phyloP scores from a whole-genome alignment of 1,284 basidiomycete species.

The Sutorius eximius region DNA sequence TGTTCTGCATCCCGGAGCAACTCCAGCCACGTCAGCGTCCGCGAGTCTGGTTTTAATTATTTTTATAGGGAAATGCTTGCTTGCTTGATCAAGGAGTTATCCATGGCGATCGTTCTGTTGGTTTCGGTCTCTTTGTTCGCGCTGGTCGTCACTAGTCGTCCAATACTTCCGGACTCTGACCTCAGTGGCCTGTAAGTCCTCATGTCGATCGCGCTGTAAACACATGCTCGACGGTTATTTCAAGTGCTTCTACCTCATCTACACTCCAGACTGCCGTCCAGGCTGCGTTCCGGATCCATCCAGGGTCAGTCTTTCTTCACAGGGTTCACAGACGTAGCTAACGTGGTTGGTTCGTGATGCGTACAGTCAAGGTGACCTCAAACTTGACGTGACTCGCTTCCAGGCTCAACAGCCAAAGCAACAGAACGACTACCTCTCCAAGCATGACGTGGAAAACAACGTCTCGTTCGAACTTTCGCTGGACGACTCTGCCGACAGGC shows the following conservation, averaged over 20 bases:
- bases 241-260: conserved; percentile 19
- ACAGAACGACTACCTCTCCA: conserved; percentile 10
- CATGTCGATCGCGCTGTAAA: conserved; percentile 8
- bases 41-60: neutral
- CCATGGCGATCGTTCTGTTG: conserved; percentile 44
- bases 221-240: conserved; percentile 14
- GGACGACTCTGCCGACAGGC: neutral
- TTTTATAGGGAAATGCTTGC: neutral
- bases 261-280: conserved; percentile 39
- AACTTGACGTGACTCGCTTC: conserved; percentile 16
- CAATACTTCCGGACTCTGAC: conserved; percentile 30
- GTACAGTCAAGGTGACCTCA: conserved; percentile 18
- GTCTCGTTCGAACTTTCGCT: conserved; percentile 7
- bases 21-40: conserved; percentile 12
- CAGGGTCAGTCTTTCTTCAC: conserved; percentile 38
- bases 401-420: conserved; percentile 9
- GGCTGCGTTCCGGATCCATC: conserved; percentile 39
- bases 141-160: conserved; percentile 47
- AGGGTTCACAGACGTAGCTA: conserved; percentile 1
- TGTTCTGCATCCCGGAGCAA: conserved; percentile 19
- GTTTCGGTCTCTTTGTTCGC: conserved; percentile 44
- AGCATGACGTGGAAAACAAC: conserved; percentile 1
- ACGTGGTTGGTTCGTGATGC: conserved; percentile 9
- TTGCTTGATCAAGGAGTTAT: neutral
- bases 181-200: conserved; percentile 25